Conservation (phyloP, 73 alveolate genomes). For the Vitrella brassicaformis region DNA sequence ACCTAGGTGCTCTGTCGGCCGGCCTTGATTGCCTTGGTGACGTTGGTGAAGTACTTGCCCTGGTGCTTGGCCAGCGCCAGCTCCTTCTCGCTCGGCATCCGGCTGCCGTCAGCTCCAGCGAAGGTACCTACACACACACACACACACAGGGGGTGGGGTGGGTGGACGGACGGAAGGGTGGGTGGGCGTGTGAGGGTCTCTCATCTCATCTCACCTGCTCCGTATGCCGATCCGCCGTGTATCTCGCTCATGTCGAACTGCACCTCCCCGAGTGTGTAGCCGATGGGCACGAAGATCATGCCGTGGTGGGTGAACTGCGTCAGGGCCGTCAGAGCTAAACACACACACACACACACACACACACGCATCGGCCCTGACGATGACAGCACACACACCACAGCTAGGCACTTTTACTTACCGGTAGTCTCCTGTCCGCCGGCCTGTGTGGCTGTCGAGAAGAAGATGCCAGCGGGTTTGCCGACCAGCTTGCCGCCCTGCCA, state of each 20-base stretch:
- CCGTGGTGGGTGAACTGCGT: constrained; percentile 17
- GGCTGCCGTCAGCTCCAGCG: constrained; percentile 16
- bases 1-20: too few species aligned
- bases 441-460: constrained; percentile 26
- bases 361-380: too few species aligned
- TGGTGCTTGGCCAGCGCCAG: constrained; percentile 15
- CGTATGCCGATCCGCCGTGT: constrained; percentile 23
- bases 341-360: neutral
- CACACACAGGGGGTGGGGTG: neutral
- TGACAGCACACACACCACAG: too few species aligned
- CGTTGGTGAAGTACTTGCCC: constrained; percentile 5
- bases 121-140: neutral
- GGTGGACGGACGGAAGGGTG: neutral
- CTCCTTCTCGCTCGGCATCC: constrained; percentile 13
- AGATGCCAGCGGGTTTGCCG: constrained; percentile 21
- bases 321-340: constrained; percentile 6
- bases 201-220: constrained; percentile 1
- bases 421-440: constrained; percentile 25
- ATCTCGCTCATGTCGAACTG: constrained; percentile 11
- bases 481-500: constrained; percentile 18
- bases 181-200: neutral
- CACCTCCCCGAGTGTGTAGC: constrained; percentile 6
- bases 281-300: constrained; percentile 23
- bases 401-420: too few species aligned
- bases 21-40: neutral